Percentiles rank a stretch among this genome's conserved stretches.
Evolutionary conservation across 1,284 basidiomycete species (phyloP).

Genomic region (Irpex lacteus): DNA sequence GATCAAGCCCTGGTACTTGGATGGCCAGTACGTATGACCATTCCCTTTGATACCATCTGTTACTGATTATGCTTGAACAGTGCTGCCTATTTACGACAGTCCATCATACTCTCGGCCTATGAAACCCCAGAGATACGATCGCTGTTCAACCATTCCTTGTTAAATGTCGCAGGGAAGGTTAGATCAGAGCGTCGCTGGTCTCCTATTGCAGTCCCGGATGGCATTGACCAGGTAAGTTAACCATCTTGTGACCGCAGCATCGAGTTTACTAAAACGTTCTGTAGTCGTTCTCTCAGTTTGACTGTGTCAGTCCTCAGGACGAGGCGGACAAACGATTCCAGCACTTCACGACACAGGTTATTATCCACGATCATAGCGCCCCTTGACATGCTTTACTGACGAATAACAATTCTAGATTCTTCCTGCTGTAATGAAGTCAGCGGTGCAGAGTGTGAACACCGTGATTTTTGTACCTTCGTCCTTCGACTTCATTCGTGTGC

Average conservation of each 20-base stretch:
- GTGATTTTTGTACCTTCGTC: slow-evolving; percentile 92
- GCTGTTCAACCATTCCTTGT: slow-evolving; percentile 70
- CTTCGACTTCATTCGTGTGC: slow-evolving; percentile 94
- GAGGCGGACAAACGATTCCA: slow-evolving; percentile 88
- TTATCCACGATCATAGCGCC: neutral
- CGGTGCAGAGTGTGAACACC: slow-evolving; percentile 86
- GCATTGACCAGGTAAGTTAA: slow-evolving; percentile 68
- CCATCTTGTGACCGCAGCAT: neutral
- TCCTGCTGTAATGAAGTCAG: slow-evolving; percentile 83
- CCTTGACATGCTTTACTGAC: too few species aligned
- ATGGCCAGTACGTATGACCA: slow-evolving; percentile 67
- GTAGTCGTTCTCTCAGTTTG: slow-evolving; percentile 75
- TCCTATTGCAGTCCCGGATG: slow-evolving; percentile 74
- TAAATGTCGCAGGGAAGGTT: slow-evolving; percentile 86
- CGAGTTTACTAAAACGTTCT: neutral
- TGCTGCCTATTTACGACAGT: slow-evolving; percentile 83
- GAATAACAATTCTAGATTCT: slow-evolving; percentile 52
- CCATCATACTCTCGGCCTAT: slow-evolving; percentile 84
- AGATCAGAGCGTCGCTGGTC: slow-evolving; percentile 66
- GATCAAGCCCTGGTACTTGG: slow-evolving; percentile 97
- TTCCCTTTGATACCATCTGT: neutral
- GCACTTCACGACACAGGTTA: slow-evolving; percentile 83
- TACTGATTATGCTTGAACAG: slow-evolving; percentile 34
- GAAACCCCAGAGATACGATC: slow-evolving; percentile 88
- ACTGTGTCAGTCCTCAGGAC: slow-evolving; percentile 67